phyloP scores from a whole-genome alignment of 768 basidiomycete genomes.

The Kwoniella bestiolae region DNA sequence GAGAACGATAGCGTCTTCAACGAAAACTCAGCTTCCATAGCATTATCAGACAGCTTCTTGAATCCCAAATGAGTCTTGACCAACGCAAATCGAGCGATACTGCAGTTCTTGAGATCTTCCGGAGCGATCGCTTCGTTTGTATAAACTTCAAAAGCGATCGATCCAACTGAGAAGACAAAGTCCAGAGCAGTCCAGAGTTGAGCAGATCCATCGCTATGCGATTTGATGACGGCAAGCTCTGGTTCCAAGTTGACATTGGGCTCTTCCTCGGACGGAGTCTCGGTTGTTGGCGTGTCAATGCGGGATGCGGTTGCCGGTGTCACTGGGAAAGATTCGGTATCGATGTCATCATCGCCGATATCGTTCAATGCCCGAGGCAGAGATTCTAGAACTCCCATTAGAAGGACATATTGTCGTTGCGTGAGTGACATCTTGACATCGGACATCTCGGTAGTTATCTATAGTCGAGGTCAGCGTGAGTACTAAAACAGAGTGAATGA shows the following conservation, averaged over 20 bases:
- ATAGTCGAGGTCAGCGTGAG: constrained; percentile 13
- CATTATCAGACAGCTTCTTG: constrained; percentile 79
- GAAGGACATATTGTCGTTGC: constrained; percentile 41
- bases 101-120: constrained; percentile 69
- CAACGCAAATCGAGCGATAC: constrained; percentile 83
- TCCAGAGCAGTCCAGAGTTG: constrained; percentile 71
- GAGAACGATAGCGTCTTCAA: constrained; percentile 89
- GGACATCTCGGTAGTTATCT: constrained; percentile 51
- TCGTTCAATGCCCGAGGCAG: constrained; percentile 62
- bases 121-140: constrained; percentile 68
- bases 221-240: constrained; percentile 55
- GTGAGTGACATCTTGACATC: constrained; percentile 43
- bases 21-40: constrained; percentile 83
- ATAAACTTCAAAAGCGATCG: constrained; percentile 84
- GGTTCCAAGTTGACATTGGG: constrained; percentile 57
- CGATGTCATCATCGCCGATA: constrained; percentile 55
- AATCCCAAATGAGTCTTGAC: constrained; percentile 76
- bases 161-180: constrained; percentile 70
- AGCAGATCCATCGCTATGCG: constrained; percentile 53
- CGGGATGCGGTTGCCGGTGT: constrained; percentile 34
- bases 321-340: constrained; percentile 28
- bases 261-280: constrained; percentile 9
- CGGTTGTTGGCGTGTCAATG: constrained; percentile 18
- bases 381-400: constrained; percentile 60
- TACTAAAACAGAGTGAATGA: not conserved